phyloP scores from a whole-genome alignment of 2,329 filamentous ascomycete species.

The Colletotrichum lindemuthianum region DNA sequence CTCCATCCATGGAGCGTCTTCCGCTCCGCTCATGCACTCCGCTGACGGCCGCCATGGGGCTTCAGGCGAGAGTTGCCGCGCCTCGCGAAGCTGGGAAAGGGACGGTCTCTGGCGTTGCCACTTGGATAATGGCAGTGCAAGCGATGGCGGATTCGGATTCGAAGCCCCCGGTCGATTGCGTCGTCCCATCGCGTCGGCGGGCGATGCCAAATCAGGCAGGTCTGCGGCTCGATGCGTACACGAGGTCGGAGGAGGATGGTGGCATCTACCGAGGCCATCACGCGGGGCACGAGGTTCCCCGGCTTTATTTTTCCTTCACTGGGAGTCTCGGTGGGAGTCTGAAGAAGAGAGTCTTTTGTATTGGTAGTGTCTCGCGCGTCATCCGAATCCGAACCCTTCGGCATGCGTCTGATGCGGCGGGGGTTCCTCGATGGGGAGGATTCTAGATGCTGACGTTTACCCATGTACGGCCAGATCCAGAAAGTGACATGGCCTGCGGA shows the following conservation, averaged over 20 bases:
- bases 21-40: no score
- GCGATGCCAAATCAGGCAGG: slow-evolving; percentile 30
- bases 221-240: slow-evolving; percentile 21
- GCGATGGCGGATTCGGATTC: slow-evolving; percentile 5
- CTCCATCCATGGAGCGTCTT: no score
- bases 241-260: background rate
- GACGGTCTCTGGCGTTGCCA: no score
- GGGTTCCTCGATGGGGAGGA: no score
- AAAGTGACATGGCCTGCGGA: slow-evolving; percentile 1
- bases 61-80: no score
- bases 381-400: no score
- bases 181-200: slow-evolving; percentile 20
- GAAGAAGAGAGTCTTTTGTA: no score
- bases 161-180: slow-evolving; percentile 19
- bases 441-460: background rate
- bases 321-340: background rate
- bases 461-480: background rate
- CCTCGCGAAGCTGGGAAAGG: no score
- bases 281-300: background rate
- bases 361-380: no score
- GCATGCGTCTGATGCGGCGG: no score
- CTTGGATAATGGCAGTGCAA: background rate
- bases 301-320: background rate
- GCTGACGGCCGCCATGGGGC: no score
- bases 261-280: slow-evolving; percentile 29